Conservation (phyloP, 176 grass and related monocot species). For the Carex cristatella region DNA sequence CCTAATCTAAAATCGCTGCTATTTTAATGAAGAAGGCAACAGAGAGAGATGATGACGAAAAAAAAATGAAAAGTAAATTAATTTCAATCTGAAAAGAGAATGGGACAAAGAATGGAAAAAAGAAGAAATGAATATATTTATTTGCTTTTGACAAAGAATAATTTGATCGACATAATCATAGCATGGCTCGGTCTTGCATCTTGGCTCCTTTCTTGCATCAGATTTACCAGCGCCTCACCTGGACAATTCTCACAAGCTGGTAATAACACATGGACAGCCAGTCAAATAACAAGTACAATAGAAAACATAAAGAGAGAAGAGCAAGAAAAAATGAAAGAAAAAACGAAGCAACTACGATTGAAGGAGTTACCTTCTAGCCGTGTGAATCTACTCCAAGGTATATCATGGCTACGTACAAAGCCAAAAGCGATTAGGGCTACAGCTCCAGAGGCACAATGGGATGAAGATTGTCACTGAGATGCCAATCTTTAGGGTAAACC, state of each 20-base stretch:
- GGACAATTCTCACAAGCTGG: neutral
- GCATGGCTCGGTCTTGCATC: neutral
- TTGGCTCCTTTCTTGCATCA: neutral
- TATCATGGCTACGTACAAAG: neutral
- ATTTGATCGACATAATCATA: slow-evolving; percentile 9
- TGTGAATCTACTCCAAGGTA: neutral
- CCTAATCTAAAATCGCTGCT: neutral
- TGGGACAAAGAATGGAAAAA: neutral
- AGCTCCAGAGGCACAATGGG: slow-evolving; percentile 68
- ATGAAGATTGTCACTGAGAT: slow-evolving; percentile 53
- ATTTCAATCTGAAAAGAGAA: neutral
- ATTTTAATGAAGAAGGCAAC: neutral
- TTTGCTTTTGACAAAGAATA: slow-evolving; percentile 20
- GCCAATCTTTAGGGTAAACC: slow-evolving; percentile 90
- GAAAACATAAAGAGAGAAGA: neutral
- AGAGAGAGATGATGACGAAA: neutral
- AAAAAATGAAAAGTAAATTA: neutral
- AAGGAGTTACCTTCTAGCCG: neutral
- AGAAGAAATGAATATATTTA: slow-evolving; percentile 11
- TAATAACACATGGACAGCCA: neutral
- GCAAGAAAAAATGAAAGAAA: neutral
- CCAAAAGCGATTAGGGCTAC: slow-evolving; percentile 19
- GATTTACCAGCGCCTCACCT: neutral
- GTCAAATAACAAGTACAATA: neutral
- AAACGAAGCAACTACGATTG: neutral